Conservation (phyloP, 2,329 filamentous ascomycete genomes). For the Cladorrhinum sp. region DNA sequence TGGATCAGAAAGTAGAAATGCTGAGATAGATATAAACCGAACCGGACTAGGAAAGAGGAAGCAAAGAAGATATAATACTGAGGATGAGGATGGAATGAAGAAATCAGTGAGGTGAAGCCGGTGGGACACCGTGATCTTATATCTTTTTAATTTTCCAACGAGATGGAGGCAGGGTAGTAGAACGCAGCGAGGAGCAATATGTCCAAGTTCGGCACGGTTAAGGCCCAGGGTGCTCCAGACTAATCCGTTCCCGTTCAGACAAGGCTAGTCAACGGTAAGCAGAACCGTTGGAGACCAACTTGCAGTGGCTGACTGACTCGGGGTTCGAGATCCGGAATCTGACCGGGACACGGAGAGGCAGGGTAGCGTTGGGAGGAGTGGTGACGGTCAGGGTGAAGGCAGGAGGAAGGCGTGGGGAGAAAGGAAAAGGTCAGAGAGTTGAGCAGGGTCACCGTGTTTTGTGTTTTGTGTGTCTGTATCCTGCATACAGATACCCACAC, state of each 20-base stretch:
- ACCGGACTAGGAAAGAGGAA: constrained; percentile 1
- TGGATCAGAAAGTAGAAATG: constrained; percentile 1
- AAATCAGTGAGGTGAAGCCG: constrained; percentile 13
- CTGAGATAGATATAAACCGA: neutral
- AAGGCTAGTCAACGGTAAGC: constrained; percentile 14
- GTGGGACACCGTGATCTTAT: constrained; percentile 19
- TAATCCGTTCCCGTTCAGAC: constrained; percentile 8
- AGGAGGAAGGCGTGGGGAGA: constrained; percentile 15
- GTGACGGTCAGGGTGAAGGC: constrained; percentile 14
- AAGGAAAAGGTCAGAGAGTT: constrained; percentile 18
- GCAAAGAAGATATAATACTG: constrained; percentile 10
- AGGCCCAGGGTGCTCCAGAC: constrained; percentile 5
- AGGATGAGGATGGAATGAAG: constrained; percentile 10
- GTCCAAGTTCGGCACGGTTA: constrained; percentile 8
- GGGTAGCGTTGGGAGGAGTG: constrained; percentile 9
- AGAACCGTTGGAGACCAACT: constrained; percentile 5
- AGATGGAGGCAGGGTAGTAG: neutral
- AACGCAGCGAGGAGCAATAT: neutral
- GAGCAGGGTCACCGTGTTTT: constrained; percentile 19
- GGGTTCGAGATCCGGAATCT: constrained; percentile 11
- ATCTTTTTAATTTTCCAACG: constrained; percentile 11
- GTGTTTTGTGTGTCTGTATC: constrained; percentile 11
- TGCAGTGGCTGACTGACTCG: constrained; percentile 7
- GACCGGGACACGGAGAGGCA: constrained; percentile 10
- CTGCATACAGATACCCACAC: neutral